Evolutionary conservation across 331 rosid genomes (phyloP), one percentile per base, ranked within the genome.

Genomic region (Spiraea crenata): DNA sequence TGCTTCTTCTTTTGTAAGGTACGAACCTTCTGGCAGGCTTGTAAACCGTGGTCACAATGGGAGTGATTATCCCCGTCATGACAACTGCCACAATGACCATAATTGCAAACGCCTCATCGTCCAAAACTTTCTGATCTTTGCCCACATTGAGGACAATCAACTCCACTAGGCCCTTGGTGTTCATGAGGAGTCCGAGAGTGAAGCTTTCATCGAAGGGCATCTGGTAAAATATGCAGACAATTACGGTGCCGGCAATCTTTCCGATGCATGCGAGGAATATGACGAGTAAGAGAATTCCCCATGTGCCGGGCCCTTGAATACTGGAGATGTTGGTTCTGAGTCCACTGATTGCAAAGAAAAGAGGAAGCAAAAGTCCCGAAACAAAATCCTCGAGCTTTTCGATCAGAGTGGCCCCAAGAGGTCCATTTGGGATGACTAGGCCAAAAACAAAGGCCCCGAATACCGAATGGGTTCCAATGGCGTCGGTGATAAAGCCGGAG

Each of bases 361-460:
- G 87, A 74, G 99, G 99, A 25, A 95, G 90, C 66, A 91, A 31
- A 55, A 95, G 88, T 4, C 92, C 91, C 0, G 99, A 86, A 3
- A 89, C 83, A 42, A 89, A 95, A 58, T 95, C 99, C 84, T 95
- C 99, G 1, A 91, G 88, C 84, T 85, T 95, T 76, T 95, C 97
- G 1, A 91, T 84, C 14, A 95, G 31, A 35, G 96, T 80, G 15
- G 81, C 74, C 3, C 92, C 95, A 15, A 91, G 90, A 2, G 99
- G 90, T 3, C 99, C 97, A 48, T 77, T 82, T 11, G 97, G 97
- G 38, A 95, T 91, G 3, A 76, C 76, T 65, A 95, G 68, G 5
- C 99, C 99, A 67, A 91, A 95, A 37, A 89, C 86, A 72, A 89
- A 95, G 41, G 96, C 99, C 5, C 99, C 99, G 16, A 95, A 86